Conservation (phyloP, 148 eudicot species). For the Silene latifolia region DNA sequence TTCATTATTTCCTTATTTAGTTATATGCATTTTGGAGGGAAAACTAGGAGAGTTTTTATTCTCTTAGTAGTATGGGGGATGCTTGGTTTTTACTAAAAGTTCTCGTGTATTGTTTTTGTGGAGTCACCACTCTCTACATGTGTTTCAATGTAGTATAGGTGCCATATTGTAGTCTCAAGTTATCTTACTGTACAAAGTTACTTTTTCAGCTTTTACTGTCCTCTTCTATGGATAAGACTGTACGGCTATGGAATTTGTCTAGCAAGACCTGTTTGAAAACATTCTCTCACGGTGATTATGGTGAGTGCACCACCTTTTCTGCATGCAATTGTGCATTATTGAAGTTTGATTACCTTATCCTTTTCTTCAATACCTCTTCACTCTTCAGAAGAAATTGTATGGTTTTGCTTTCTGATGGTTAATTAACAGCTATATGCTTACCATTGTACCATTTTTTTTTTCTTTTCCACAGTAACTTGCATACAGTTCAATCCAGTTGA, state of each 20-base stretch:
- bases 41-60: too few relatives aligned
- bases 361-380: too few relatives aligned
- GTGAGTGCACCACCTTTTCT: conserved; percentile 38
- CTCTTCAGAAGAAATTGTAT: too few relatives aligned
- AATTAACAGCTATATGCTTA: conserved; percentile 11
- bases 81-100: background rate
- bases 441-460: conserved; percentile 26
- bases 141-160: background rate
- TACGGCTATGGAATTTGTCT: conserved; percentile 87
- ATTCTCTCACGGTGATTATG: conserved; percentile 98
- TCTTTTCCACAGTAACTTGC: conserved; percentile 69
- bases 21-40: too few relatives aligned
- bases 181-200: conserved; percentile 21
- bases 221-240: conserved; percentile 99
- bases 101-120: background rate
- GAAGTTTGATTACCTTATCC: too few relatives aligned
- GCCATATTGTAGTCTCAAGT: conserved; percentile 1
- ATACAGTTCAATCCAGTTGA: conserved; percentile 94
- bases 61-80: too few relatives aligned
- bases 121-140: background rate
- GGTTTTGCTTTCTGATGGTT: conserved; percentile 1
- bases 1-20: too few relatives aligned
- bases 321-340: background rate
- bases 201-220: conserved; percentile 84
- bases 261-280: conserved; percentile 85